Evolutionary conservation across 1,284 basidiomycete species (phyloP), one percentile per base, ranked within the genome.

Genomic region (Cryptococcus hybrid): DNA sequence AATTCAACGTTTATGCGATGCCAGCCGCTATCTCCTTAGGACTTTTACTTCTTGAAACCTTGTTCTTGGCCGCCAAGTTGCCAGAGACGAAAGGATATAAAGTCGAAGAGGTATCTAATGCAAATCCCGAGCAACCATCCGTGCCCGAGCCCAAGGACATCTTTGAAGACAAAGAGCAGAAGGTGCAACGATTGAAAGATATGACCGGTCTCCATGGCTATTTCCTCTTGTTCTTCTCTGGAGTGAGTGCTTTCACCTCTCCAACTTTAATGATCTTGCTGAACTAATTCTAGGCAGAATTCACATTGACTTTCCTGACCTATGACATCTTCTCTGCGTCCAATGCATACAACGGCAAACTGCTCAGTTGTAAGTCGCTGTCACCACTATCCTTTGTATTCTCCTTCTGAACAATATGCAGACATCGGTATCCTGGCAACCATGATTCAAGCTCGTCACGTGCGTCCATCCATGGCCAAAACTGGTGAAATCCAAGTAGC

Each of bases 231-330:
- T 76, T 93, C 54, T 96, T 96, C 76, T 92, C 92, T 5, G 92
- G 80, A 3, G 74, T 74, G 46, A 68, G 73, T 69, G 13, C 7
- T n/a, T 39, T 18, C 6, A 39, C 30, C 24, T 30, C 30, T 30
- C 18, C 18, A 15, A 3, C 42, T 38, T 30, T 34, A 7, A 18
- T 50, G 12, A 50, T 7, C 8, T 12, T 37, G 45, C 49, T 37
- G 39, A n/a, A 18, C 30, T 13, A 24, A 39, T 46, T 3, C 11
- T 49, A 92, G 51, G 86, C 92, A 51, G 92, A 95, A 70, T 94
- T 93, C 76, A 94, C 92, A 0, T 80, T 95, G 35, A 92, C 90
- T 0, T 95, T 95, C 81, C 79, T 94, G 50, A 93, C 72, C 86
- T 78, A 75, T 63, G 79, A 79, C 55, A 88, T 95, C 52, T 87